These are phyloP conservation scores for Boletus subparvulus DNA, from an alignment of 768 basidiomycete genomes.

Conservation along the genomic window DNA sequence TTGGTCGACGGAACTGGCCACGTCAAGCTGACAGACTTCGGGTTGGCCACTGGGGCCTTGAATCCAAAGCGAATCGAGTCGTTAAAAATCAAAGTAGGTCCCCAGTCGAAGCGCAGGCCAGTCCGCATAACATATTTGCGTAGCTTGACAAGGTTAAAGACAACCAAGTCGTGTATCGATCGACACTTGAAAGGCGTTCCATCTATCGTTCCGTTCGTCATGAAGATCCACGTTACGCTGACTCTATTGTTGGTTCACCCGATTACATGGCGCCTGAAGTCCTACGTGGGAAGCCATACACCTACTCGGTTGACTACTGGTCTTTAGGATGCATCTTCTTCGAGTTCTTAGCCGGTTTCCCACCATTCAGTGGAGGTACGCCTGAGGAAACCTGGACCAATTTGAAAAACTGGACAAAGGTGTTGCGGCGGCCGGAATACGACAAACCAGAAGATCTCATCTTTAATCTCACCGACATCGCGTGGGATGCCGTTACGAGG, in stretches of 20 bases:
- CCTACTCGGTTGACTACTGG: slow-evolving; percentile 97
- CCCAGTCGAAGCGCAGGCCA: neutral
- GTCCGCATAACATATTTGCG: slow-evolving; percentile 6
- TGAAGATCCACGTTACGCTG: slow-evolving; percentile 90
- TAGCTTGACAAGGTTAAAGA: slow-evolving; percentile 97
- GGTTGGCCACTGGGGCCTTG: slow-evolving; percentile 92
- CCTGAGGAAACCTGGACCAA: slow-evolving; percentile 99
- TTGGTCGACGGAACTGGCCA: slow-evolving; percentile 93
- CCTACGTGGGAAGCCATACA: slow-evolving; percentile 90
- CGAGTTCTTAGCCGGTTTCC: slow-evolving; percentile 95
- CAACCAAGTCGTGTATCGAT: slow-evolving; percentile 83
- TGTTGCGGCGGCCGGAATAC: slow-evolving; percentile 89
- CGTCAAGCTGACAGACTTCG: slow-evolving; percentile 97
- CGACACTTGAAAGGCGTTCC: slow-evolving; percentile 91
- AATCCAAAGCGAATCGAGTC: slow-evolving; percentile 95
- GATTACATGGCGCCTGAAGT: slow-evolving; percentile 99
- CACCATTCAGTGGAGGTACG: slow-evolving; percentile 93
- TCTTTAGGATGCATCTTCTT: slow-evolving; percentile 97
- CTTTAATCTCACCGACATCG: slow-evolving; percentile 90
- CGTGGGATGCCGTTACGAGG: slow-evolving; percentile 94
- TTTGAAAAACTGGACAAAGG: slow-evolving; percentile 95
- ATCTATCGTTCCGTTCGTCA: slow-evolving; percentile 91
- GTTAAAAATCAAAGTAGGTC: slow-evolving; percentile 79
- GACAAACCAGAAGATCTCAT: slow-evolving; percentile 95
- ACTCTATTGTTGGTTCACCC: slow-evolving; percentile 96